Percentiles rank a stretch among this genome's conserved stretches.
Conservation (phyloP, 2,329 filamentous ascomycete genomes). For the Epichloe glyceriae region DNA sequence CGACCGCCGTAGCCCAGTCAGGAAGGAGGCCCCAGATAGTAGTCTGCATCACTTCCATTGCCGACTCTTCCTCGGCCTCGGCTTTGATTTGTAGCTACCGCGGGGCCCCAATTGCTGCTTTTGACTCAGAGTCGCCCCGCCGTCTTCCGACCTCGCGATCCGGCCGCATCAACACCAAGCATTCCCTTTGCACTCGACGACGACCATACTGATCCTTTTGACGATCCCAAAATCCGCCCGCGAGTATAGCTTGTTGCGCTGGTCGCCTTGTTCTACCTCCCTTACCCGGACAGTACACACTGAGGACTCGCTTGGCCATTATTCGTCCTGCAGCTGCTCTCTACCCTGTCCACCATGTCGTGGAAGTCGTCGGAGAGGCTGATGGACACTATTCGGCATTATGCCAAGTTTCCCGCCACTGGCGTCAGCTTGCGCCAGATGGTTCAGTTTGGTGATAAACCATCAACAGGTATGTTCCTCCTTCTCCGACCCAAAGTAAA, state of each 20-base stretch:
- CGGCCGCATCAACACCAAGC: background rate
- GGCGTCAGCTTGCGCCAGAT: slow-evolving; percentile 95
- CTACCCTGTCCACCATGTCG: slow-evolving; percentile 50
- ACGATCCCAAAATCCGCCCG: background rate
- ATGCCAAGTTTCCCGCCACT: slow-evolving; percentile 92
- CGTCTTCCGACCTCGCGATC: slow-evolving; percentile 7
- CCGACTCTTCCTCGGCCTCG: slow-evolving; percentile 4
- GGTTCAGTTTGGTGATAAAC: slow-evolving; percentile 95
- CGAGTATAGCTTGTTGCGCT: background rate
- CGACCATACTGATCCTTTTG: background rate
- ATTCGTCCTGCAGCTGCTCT: background rate
- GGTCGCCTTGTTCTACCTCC: background rate
- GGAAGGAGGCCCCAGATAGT: too few species aligned
- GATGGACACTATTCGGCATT: slow-evolving; percentile 96
- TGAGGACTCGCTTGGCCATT: background rate
- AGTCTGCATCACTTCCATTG: background rate
- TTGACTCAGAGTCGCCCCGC: slow-evolving; percentile 13
- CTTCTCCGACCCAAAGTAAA: slow-evolving; percentile 44
- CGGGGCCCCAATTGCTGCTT: slow-evolving; percentile 10
- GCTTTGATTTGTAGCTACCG: slow-evolving; percentile 8
- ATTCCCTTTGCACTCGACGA: slow-evolving; percentile 3
- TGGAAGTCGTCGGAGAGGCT: slow-evolving; percentile 84
- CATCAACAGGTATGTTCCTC: slow-evolving; percentile 62
- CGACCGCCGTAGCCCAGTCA: too few species aligned
- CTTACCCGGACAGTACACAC: background rate